Evolutionary conservation across 805 yeast genomes (phyloP).

Genomic region (Saccharomycopsis guyanensis): DNA sequence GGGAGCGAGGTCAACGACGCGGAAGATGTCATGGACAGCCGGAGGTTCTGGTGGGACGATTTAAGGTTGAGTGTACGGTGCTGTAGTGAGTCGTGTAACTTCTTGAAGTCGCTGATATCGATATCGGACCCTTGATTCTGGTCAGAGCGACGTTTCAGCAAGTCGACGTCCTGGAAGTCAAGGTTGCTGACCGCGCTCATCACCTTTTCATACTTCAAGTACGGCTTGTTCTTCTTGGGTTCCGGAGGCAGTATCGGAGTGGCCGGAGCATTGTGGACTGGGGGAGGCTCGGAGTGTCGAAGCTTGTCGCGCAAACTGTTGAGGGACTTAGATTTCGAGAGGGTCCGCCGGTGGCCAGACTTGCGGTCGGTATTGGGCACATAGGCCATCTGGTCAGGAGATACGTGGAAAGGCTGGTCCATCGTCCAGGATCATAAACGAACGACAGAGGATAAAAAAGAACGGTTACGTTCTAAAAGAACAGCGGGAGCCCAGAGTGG

Average conservation of each 20-base stretch:
- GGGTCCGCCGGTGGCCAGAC: constrained; percentile 4
- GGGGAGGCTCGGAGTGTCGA: background rate
- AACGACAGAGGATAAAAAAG: too few species aligned
- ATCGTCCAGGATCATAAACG: too few species aligned
- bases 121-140: background rate
- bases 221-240: background rate
- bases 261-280: background rate
- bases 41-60: constrained; percentile 4
- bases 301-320: background rate
- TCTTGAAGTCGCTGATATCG: constrained; percentile 16
- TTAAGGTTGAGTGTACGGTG: constrained; percentile 5
- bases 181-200: constrained; percentile 7
- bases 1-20: constrained; percentile 8
- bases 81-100: constrained; percentile 15
- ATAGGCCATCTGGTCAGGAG: constrained; percentile 5
- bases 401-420: background rate
- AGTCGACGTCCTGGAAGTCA: constrained; percentile 21
- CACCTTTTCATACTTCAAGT: constrained; percentile 8
- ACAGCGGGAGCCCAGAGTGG: too few species aligned
- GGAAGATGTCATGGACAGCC: background rate
- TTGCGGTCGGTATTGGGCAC: constrained; percentile 1
- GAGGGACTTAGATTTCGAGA: constrained; percentile 12
- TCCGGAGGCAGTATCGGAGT: background rate
- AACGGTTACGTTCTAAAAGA: too few species aligned
- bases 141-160: background rate